Conservation (phyloP, 129 eudicot genomes). For the Flaveria robusta region DNA sequence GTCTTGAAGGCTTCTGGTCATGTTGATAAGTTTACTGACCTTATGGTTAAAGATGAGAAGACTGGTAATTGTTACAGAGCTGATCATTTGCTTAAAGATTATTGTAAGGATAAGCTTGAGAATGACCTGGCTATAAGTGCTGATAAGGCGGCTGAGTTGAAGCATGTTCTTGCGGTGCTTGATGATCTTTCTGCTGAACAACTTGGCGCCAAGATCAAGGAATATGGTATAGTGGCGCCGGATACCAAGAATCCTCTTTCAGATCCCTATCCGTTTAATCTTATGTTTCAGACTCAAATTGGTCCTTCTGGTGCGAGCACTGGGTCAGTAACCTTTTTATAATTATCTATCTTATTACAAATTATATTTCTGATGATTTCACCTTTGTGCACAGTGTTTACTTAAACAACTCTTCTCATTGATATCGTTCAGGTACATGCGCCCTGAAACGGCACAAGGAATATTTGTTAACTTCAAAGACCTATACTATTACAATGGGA, state of each 20-base stretch:
- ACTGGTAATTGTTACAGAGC: constrained; percentile 67
- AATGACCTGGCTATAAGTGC: constrained; percentile 46
- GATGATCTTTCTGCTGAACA: constrained; percentile 71
- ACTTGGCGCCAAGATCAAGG: constrained; percentile 78
- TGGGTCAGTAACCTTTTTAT: constrained; percentile 48
- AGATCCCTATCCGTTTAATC: constrained; percentile 72
- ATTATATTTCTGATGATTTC: neutral
- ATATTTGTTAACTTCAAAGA: constrained; percentile 87
- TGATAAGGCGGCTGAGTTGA: constrained; percentile 62
- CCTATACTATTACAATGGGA: constrained; percentile 88
- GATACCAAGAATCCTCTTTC: constrained; percentile 68
- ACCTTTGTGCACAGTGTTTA: neutral
- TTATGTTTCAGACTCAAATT: constrained; percentile 75
- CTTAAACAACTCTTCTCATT: neutral
- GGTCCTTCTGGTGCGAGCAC: constrained; percentile 74
- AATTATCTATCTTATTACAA: neutral
- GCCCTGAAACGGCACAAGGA: constrained; percentile 89
- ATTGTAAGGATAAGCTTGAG: constrained; percentile 61
- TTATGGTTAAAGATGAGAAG: constrained; percentile 70
- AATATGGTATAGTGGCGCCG: constrained; percentile 65
- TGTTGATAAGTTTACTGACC: constrained; percentile 73
- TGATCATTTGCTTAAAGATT: constrained; percentile 69
- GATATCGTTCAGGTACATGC: constrained; percentile 61
- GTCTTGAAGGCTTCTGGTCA: constrained; percentile 71
- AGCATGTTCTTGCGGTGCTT: constrained; percentile 65